Percentiles rank a stretch among this genome's conserved stretches.
Evolutionary conservation across 2,329 filamentous ascomycete species (phyloP).

Genomic region (Fusarium sp.): DNA sequence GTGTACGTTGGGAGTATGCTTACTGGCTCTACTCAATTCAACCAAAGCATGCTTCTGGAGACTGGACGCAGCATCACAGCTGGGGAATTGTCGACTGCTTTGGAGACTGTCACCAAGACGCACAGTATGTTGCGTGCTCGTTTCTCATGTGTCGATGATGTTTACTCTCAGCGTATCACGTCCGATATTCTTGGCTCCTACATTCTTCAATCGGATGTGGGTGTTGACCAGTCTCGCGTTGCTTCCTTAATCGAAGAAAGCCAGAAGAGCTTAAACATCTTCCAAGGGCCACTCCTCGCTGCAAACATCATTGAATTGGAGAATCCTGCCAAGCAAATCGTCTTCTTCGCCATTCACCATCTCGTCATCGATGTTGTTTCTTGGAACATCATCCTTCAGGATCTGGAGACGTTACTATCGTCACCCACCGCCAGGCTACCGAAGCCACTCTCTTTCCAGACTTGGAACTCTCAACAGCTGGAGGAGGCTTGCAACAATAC

Average conservation of each 20-base stretch:
- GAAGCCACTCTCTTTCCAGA: constrained; percentile 27
- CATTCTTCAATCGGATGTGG: neutral
- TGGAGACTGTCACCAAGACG: constrained; percentile 12
- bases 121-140: constrained; percentile 39
- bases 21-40: constrained; percentile 24
- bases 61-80: neutral
- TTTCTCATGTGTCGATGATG: neutral
- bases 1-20: constrained; percentile 23
- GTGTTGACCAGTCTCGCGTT: neutral
- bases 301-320: constrained; percentile 38
- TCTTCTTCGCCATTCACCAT: constrained; percentile 51
- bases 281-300: constrained; percentile 2
- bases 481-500: neutral
- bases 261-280: constrained; percentile 10
- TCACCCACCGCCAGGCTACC: constrained; percentile 42
- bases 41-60: constrained; percentile 30
- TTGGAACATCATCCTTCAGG: constrained; percentile 54
- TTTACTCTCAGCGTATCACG: constrained; percentile 26
- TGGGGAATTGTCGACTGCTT: neutral
- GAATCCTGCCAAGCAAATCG: constrained; percentile 17
- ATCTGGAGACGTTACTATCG: constrained; percentile 50
- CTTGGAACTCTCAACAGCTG: constrained; percentile 51
- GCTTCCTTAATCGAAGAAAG: constrained; percentile 5
- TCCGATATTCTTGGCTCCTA: constrained; percentile 5
- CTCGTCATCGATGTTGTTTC: constrained; percentile 59